A percentile compares a stretch with the other conserved stretches of the same genome.
phyloP scores from a whole-genome alignment of 495 filamentous ascomycete species.

The Trichoderma reesei region DNA sequence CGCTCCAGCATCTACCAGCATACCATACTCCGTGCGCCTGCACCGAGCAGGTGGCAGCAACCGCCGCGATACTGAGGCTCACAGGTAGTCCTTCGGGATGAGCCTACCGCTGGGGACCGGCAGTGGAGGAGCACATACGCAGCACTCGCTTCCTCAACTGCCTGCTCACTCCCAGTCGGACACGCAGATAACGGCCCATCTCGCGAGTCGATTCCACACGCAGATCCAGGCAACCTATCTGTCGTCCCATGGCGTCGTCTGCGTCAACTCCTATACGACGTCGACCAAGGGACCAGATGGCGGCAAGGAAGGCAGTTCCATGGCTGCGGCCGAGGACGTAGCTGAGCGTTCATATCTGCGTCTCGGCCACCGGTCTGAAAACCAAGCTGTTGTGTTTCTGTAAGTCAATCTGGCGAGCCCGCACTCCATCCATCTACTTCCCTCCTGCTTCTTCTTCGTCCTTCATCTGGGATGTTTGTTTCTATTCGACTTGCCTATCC shows the following conservation, averaged over 20 bases:
- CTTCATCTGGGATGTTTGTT: too few species aligned
- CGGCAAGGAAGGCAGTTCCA: slow-evolving; percentile 71
- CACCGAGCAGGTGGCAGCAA: too few species aligned
- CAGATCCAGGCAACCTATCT: slow-evolving; percentile 76
- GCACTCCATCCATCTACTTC: neutral
- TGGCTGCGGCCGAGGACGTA: slow-evolving; percentile 81
- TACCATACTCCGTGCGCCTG: too few species aligned
- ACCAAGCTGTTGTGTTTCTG: slow-evolving; percentile 88
- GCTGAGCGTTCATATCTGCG: slow-evolving; percentile 75
- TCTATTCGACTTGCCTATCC: neutral
- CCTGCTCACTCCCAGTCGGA: slow-evolving; percentile 91
- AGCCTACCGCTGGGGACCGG: slow-evolving; percentile 19
- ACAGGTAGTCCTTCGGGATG: neutral
- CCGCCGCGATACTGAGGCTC: neutral
- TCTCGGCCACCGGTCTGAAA: slow-evolving; percentile 81
- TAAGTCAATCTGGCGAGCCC: slow-evolving; percentile 33
- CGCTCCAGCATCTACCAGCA: too few species aligned
- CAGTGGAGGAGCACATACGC: slow-evolving; percentile 62
- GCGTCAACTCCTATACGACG: slow-evolving; percentile 85
- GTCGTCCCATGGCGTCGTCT: slow-evolving; percentile 82
- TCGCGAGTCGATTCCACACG: slow-evolving; percentile 92
- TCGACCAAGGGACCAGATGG: slow-evolving; percentile 85
- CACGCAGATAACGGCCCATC: slow-evolving; percentile 88
- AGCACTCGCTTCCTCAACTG: slow-evolving; percentile 77
- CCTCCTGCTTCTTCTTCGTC: neutral